Evolutionary conservation across 768 basidiomycete genomes (phyloP), one percentile per base, ranked within the genome.

Genomic region (Royoungia palumana): DNA sequence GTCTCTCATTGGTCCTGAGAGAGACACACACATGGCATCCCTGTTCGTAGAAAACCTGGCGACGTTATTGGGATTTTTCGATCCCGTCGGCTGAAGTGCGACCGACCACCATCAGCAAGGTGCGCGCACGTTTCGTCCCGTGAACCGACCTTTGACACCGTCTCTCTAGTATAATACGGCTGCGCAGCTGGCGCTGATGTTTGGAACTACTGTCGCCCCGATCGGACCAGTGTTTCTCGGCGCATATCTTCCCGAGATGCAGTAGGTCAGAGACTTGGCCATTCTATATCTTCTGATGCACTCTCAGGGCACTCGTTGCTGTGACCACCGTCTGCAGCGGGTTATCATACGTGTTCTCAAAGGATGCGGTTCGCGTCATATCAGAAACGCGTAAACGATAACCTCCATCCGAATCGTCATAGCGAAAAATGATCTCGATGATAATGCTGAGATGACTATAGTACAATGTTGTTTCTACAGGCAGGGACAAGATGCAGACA

Each of bases 61-160:
- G 72, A 21, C 82, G 96, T 28, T 99, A 98, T 69, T 99, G 94
- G 90, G 90, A 97, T 64, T 91, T 96, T 54, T 89, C 89, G 10
- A 82, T 96, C 43, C 93, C 96, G 2, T 95, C 94, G 1, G 95
- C 93, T 1, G 94, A 96, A 68, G 93, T 98, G 12, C 81, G 81
- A 25, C 95, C 95, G 0, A 98, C 96, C 11, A 70, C 69, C n/a
- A 94, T 99, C 43, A 95, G 92, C 75, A 98, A 95, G 75, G 90
- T 87, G 35, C 35, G 50, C 44, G 6, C 32, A 14, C 20, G 5
- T 22, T 25, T 25, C 17, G 35, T 9, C 9, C 41, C 27, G 35
- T 27, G 6, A 7, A 43, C 32, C 8, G 42, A 25, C 12, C 9
- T 35, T 37, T 41, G 49, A 44, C 16, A 46, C 19, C 14, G 9